Conservation (phyloP, 1,139 yeast genomes). For the Williopsis jadinii region DNA sequence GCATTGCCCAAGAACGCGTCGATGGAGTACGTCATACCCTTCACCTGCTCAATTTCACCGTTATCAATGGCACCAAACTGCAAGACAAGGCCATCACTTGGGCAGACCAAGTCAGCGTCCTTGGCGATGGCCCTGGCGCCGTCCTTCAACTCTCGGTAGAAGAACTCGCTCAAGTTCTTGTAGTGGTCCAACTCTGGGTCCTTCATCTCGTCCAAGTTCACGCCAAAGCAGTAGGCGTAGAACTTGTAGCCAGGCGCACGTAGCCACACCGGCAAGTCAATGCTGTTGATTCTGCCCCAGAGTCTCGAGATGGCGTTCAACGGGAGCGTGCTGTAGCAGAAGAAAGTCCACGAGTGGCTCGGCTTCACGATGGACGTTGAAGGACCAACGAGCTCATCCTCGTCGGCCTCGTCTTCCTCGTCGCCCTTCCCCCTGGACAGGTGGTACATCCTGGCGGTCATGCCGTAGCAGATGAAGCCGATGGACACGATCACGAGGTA, state of each 20-base stretch:
- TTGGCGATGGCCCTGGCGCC: slow-evolving; percentile 72
- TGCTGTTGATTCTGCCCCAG: slow-evolving; percentile 89
- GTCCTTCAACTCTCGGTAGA: slow-evolving; percentile 75
- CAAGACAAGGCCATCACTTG: slow-evolving; percentile 88
- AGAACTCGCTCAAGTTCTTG: slow-evolving; percentile 81
- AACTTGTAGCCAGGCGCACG: slow-evolving; percentile 76
- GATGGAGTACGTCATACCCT: slow-evolving; percentile 89
- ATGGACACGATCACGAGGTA: slow-evolving; percentile 69
- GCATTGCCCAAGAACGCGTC: slow-evolving; percentile 79
- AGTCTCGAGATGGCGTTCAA: slow-evolving; percentile 83
- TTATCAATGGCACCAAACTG: slow-evolving; percentile 74
- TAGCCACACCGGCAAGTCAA: slow-evolving; percentile 82
- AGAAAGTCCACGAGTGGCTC: slow-evolving; percentile 79
- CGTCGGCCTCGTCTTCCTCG: slow-evolving; percentile 18
- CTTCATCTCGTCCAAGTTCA: slow-evolving; percentile 79
- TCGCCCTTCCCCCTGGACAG: slow-evolving; percentile 6
- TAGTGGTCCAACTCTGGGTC: slow-evolving; percentile 73
- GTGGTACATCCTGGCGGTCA: slow-evolving; percentile 45
- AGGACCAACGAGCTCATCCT: slow-evolving; percentile 19
- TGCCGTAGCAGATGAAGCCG: slow-evolving; percentile 58
- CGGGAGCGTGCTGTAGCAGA: slow-evolving; percentile 86
- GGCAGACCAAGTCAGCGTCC: slow-evolving; percentile 66
- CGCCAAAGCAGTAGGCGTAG: slow-evolving; percentile 81
- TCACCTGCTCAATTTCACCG: slow-evolving; percentile 93
- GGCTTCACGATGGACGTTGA: slow-evolving; percentile 29